phyloP scores from a whole-genome alignment of 1,139 yeast genomes.

The Hemisphaericaspora xylofermentans region DNA sequence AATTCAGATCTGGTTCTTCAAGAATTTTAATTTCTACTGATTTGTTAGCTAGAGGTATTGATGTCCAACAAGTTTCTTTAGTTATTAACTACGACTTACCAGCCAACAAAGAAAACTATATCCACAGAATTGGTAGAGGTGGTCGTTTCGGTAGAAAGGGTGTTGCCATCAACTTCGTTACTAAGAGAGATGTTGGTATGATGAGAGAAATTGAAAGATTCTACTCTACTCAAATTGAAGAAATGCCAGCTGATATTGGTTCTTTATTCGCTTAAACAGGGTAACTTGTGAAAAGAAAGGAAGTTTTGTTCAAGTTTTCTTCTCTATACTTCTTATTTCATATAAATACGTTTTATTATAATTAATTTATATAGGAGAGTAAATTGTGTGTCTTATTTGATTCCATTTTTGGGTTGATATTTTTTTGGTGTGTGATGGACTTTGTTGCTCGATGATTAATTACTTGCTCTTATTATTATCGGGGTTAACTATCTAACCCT shows the following conservation, averaged over 20 bases:
- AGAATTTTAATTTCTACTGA: conserved; percentile 97
- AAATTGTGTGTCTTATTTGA: too few species aligned
- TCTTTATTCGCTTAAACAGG: conserved; percentile 59
- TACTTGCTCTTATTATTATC: too few species aligned
- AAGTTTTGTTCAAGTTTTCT: background rate
- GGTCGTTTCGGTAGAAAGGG: conserved; percentile 99
- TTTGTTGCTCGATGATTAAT: too few species aligned
- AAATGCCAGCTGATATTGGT: conserved; percentile 94
- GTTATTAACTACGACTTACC: conserved; percentile 98
- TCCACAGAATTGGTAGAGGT: conserved; percentile 99
- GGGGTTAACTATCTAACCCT: too few species aligned
- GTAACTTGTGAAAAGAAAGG: background rate
- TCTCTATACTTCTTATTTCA: too few species aligned
- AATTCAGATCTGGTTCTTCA: conserved; percentile 97
- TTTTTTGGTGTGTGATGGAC: too few species aligned
- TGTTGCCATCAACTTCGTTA: conserved; percentile 97
- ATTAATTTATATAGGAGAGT: too few species aligned
- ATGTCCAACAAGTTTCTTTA: conserved; percentile 97
- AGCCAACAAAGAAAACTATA: conserved; percentile 95
- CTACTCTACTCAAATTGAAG: conserved; percentile 97
- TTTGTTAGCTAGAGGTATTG: conserved; percentile 99
- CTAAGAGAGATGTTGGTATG: conserved; percentile 85
- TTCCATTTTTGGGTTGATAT: too few species aligned
- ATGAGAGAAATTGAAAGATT: conserved; percentile 97
- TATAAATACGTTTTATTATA: too few species aligned